These are phyloP conservation scores for Globisporangium cederbergense DNA, from an alignment of 352 stramenopile genomes.

Conservation along the genomic window DNA sequence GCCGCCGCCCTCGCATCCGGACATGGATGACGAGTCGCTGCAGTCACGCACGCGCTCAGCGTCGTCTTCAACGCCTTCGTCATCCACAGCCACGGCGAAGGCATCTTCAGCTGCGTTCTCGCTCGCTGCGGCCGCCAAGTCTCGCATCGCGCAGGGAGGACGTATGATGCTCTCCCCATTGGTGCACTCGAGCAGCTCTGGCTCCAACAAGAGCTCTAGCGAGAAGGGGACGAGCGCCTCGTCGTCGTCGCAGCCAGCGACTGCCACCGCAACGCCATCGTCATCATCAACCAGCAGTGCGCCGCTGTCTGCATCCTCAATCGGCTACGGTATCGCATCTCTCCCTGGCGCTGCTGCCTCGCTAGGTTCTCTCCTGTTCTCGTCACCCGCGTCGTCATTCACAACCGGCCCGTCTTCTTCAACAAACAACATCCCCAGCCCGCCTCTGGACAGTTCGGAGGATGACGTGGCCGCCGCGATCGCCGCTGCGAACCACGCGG, in stretches of 20 bases:
- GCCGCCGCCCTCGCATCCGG: constrained; percentile 5
- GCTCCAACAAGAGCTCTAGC: constrained; percentile 4
- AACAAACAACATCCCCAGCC: neutral
- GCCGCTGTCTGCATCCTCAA: constrained; percentile 19
- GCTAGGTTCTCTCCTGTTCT: constrained; percentile 41
- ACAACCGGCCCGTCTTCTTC: constrained; percentile 4
- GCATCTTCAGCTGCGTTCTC: constrained; percentile 50
- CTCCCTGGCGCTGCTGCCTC: constrained; percentile 21
- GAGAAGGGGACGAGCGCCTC: neutral
- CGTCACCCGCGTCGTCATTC: constrained; percentile 22
- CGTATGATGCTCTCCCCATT: constrained; percentile 55
- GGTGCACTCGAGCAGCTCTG: constrained; percentile 10
- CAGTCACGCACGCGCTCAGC: constrained; percentile 11
- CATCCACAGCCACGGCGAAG: constrained; percentile 23
- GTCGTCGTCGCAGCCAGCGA: neutral
- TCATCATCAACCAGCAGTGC: constrained; percentile 13
- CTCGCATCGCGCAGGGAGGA: constrained; percentile 50
- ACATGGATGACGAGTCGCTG: constrained; percentile 21
- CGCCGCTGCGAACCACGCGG: constrained; percentile 12
- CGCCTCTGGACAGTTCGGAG: constrained; percentile 14
- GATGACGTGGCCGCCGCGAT: neutral
- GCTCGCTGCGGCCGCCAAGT: constrained; percentile 42
- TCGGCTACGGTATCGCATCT: constrained; percentile 27
- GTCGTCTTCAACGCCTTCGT: constrained; percentile 15
- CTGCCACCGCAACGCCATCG: neutral